Base-by-base conservation (phyloP, 2,329 filamentous ascomycete species). In the Aureobasidium zeae region DNA sequence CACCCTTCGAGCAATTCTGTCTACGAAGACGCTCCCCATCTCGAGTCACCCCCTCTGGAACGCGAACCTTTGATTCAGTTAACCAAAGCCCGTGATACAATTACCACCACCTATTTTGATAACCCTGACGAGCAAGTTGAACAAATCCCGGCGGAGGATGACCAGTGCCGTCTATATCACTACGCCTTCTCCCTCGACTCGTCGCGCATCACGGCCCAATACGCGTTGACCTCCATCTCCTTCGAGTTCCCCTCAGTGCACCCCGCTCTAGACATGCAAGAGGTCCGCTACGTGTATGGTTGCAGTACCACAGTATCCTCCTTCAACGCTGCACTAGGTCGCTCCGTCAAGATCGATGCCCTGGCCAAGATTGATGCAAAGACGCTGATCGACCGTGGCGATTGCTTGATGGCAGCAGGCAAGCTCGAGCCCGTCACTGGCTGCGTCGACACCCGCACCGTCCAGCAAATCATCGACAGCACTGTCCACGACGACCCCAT, bases 131-230 rank as follows among this genome's bases (percentile, higher is more conserved):
- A 44, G 3, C 37, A 37, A 21, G 37, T 28, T 3, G 38, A 48
- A 26, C 33, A 43, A 2, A 25, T 38, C 9, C 26, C 28, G 4
- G 34, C 60, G 1, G 77, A 82, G 48, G 71, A 77, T 50, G 76
- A 81, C 33, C 77, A 84, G 57, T 84, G 79, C 47, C 71, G 79
- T 4, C 65, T 85, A 0, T 84, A 83, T 58, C 83, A 83, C 54
- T 83, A 82, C 55, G 67, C 69, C 26, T 83, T 84, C 53, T 62
- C 66, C 1, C 58, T 81, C 1, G 34, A 53, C 1, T 52, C 53
- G 3, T 46, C 45, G 15, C 30, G 44, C 11, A 80, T 83, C 30
- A 67, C 65, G 0, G 69, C 79, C 34, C 77, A 84, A 51, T 83
- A 78, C 64, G 77, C 76, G 0, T 63, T 85, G 1, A 72, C 76